These are phyloP conservation scores for Syzygium aromaticum DNA, from an alignment of 345 rosid genomes.

Conservation along the genomic window DNA sequence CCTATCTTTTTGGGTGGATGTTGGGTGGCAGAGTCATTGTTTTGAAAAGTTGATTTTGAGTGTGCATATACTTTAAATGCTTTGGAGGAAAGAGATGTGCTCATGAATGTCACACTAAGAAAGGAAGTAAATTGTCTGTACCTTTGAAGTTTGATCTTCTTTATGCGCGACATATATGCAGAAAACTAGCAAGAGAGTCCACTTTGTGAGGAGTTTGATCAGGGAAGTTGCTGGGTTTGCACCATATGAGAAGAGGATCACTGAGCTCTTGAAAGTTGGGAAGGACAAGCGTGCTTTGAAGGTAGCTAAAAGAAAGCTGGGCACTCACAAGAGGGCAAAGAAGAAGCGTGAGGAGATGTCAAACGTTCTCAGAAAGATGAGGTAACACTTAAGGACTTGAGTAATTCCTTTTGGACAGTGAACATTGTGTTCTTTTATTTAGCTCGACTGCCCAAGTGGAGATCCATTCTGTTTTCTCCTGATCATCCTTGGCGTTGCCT, in stretches of 20 bases:
- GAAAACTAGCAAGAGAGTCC: slow-evolving; percentile 87
- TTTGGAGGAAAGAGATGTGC: neutral
- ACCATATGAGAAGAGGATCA: slow-evolving; percentile 82
- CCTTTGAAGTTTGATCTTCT: neutral
- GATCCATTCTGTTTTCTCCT: neutral
- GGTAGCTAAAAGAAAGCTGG: slow-evolving; percentile 82
- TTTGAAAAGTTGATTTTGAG: neutral
- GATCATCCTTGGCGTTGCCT: neutral
- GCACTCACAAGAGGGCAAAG: slow-evolving; percentile 94
- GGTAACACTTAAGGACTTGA: slow-evolving; percentile 18
- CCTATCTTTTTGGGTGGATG: neutral
- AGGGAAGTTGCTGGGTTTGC: slow-evolving; percentile 92
- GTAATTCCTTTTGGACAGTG: neutral
- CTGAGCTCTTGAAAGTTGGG: slow-evolving; percentile 82
- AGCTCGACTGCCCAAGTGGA: neutral
- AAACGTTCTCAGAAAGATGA: slow-evolving; percentile 61
- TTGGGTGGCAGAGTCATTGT: neutral
- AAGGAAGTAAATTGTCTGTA: neutral
- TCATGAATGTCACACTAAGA: neutral
- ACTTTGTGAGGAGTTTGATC: slow-evolving; percentile 55
- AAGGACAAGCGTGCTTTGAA: slow-evolving; percentile 86
- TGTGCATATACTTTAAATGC: neutral
- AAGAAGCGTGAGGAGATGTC: slow-evolving; percentile 93
- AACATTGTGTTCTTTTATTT: neutral
- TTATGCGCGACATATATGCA: neutral